These are phyloP conservation scores for Carex sylvatica DNA, from an alignment of 202 grass and related monocot species.

Conservation along the genomic window DNA sequence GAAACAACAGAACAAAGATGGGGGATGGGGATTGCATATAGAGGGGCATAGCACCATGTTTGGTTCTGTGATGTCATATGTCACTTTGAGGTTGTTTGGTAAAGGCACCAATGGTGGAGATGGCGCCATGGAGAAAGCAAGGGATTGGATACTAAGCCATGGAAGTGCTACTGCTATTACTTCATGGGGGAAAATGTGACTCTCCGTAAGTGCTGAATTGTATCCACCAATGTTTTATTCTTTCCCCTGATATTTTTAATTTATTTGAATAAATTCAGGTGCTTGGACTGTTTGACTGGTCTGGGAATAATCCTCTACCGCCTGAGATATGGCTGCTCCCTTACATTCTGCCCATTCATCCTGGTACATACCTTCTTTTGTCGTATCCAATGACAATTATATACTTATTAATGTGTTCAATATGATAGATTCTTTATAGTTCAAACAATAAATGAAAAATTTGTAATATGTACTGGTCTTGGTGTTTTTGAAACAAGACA, in stretches of 20 bases:
- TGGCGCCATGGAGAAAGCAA: constrained; percentile 82
- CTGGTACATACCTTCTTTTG: constrained; percentile 36
- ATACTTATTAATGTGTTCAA: background rate
- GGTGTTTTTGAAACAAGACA: too few species aligned
- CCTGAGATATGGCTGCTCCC: constrained; percentile 92
- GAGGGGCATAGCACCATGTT: constrained; percentile 95
- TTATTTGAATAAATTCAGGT: constrained; percentile 37
- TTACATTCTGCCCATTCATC: constrained; percentile 75
- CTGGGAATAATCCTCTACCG: constrained; percentile 89
- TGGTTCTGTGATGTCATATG: constrained; percentile 77
- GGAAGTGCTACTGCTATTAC: constrained; percentile 77
- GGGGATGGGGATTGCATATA: constrained; percentile 94
- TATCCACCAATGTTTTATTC: background rate
- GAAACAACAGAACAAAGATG: constrained; percentile 70
- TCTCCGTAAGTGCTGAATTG: constrained; percentile 42
- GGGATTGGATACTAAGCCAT: constrained; percentile 88
- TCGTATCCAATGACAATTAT: background rate
- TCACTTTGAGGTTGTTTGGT: constrained; percentile 80
- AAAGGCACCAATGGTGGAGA: constrained; percentile 57
- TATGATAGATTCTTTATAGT: constrained; percentile 22
- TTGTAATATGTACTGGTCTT: too few species aligned
- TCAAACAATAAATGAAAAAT: background rate
- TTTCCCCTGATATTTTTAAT: too few species aligned
- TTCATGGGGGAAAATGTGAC: constrained; percentile 98
- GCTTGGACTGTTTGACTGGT: constrained; percentile 97